A percentile compares a stretch with the other conserved stretches of the same genome.
Conservation (phyloP, 2,329 filamentous ascomycete genomes). For the Elsinoe perseae region DNA sequence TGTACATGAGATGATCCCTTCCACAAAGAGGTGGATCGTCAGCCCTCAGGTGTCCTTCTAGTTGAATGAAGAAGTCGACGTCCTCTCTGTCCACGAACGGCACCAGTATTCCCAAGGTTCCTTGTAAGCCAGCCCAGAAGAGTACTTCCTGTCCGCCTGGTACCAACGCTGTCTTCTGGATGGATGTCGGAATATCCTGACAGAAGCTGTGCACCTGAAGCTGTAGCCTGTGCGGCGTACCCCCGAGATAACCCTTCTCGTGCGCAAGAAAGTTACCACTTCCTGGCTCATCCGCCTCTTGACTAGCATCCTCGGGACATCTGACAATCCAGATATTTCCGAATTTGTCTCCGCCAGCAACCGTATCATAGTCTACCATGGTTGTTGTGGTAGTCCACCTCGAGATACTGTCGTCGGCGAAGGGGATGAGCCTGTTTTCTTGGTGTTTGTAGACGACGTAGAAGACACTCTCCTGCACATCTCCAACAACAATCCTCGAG, state of each 20-base stretch:
- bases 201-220: slow-evolving; percentile 84
- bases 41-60: slow-evolving; percentile 78
- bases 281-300: slow-evolving; percentile 86
- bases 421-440: slow-evolving; percentile 86
- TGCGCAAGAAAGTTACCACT: slow-evolving; percentile 87
- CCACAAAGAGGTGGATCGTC: slow-evolving; percentile 85
- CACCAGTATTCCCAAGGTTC: slow-evolving; percentile 85
- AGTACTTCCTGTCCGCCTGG: slow-evolving; percentile 87
- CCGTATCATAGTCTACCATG: slow-evolving; percentile 97
- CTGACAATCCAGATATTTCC: slow-evolving; percentile 92
- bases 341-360: slow-evolving; percentile 93
- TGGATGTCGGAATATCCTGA: slow-evolving; percentile 84
- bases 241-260: slow-evolving; percentile 81
- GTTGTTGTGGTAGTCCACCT: slow-evolving; percentile 85
- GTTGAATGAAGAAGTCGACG: slow-evolving; percentile 92
- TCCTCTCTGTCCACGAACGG: slow-evolving; percentile 89
- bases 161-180: slow-evolving; percentile 82
- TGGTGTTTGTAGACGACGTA: slow-evolving; percentile 91
- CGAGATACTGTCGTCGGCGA: slow-evolving; percentile 80
- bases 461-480: slow-evolving; percentile 84
- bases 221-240: slow-evolving; percentile 74
- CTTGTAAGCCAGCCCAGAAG: slow-evolving; percentile 89
- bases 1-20: slow-evolving; percentile 89
- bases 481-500: slow-evolving; percentile 81
- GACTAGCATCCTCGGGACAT: slow-evolving; percentile 75